Evolutionary conservation across 108 stramenopile species (phyloP).

Genomic region (Nitzschia sp.): DNA sequence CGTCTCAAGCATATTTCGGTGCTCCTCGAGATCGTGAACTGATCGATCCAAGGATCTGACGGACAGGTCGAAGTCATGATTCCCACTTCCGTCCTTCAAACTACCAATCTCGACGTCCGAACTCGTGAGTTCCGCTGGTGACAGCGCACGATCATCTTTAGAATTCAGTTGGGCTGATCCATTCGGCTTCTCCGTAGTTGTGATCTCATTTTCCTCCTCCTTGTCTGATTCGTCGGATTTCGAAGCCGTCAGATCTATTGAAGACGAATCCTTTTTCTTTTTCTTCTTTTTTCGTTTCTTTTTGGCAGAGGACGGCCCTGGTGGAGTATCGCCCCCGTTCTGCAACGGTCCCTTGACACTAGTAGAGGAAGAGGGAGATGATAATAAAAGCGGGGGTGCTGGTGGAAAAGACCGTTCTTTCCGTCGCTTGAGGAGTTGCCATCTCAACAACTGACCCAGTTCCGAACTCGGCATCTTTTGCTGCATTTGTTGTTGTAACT

Average conservation of each 20-base stretch:
- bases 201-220: neutral
- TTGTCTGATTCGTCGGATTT: neutral
- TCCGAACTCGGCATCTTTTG: neutral
- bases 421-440: neutral
- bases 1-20: neutral
- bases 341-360: neutral
- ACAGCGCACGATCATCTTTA: neutral
- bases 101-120: neutral
- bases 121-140: neutral
- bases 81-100: neutral
- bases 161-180: neutral
- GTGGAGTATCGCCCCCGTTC: neutral
- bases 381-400: neutral
- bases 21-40: neutral
- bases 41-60: conserved; percentile 15
- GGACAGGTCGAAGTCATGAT: neutral
- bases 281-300: conserved; percentile 32
- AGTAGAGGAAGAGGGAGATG: neutral
- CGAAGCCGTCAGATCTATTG: neutral
- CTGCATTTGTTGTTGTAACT: conserved; percentile 25
- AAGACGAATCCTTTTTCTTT: conserved; percentile 16
- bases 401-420: conserved; percentile 2
- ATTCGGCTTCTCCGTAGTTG: neutral
- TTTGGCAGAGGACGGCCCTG: conserved; percentile 7
- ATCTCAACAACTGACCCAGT: conserved; percentile 7